Base-by-base conservation (phyloP, 169 alveolate species). In the Babesia sp. region DNA sequence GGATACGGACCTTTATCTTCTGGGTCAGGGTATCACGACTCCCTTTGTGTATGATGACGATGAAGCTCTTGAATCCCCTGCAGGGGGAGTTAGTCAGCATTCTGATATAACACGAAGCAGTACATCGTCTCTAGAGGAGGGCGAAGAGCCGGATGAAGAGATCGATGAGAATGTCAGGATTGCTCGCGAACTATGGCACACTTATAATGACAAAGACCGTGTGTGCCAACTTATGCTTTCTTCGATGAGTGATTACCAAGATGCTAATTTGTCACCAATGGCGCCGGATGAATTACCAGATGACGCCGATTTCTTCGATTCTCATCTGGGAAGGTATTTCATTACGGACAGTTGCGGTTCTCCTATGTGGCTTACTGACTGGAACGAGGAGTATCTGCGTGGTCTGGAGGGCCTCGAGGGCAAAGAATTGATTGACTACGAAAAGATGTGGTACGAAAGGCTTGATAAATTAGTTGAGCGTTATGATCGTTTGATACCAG, bases 201-300 rank as follows among this genome's bases (percentile, higher is more conserved):
- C 42, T 16, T 79, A 79, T 46, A 46, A 8, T 16, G 54, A 45
- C 8, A 71, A 51, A 34, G 87, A 79, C 31, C 28, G 54, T 20
- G 14, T 69, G 4, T 70, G 77, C 20, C 87, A 79, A 44, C 26
- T 63, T 1, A 37, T 79, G 18, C 53, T 79, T 1, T 42, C 87
- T 2, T 42, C 87, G 3, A 8, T 79, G 22, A 33, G 48, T 45
- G 83, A 79, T 20, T 33, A 24, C 45, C 51, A 79, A 9, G 44
- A 26, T 33, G 66, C 61, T 41, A 28, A 66, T 41, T 20, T 57
- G 31, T 1, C 9, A 46, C 56, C 11, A 39, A 1, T 9, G 26
- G 24, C 1, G 8, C 33, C 36, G 0, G 66, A 51, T 2, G 71
- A 24, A 1, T 51, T 64, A 14, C 70, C 39, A 4, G 46, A 33